These are phyloP conservation scores for Skeletonema marinoi DNA, from an alignment of 108 stramenopile genomes.

Conservation along the genomic window DNA sequence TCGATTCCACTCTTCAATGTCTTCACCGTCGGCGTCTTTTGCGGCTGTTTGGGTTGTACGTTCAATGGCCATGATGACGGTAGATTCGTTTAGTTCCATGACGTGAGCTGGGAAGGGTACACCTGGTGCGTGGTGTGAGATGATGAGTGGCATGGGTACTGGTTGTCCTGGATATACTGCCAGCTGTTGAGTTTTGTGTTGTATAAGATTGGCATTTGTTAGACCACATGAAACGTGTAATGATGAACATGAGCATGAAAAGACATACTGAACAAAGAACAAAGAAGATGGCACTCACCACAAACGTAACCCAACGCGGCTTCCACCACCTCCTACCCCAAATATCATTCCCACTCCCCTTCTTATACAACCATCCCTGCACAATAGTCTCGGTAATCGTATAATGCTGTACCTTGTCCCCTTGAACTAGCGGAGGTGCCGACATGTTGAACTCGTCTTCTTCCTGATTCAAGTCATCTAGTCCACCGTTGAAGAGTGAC, in stretches of 20 bases:
- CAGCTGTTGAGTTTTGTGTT: conserved; percentile 10
- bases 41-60: conserved; percentile 13
- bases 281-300: conserved; percentile 35
- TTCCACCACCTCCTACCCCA: conserved; percentile 65
- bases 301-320: conserved; percentile 58
- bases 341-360: conserved; percentile 68
- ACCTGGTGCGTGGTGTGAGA: conserved; percentile 22
- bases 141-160: conserved; percentile 55
- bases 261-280: background rate
- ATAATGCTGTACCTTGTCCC: background rate
- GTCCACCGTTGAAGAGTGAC: background rate
- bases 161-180: conserved; percentile 36
- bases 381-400: conserved; percentile 32
- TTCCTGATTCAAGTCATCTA: background rate
- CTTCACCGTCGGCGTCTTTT: background rate
- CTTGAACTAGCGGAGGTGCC: background rate
- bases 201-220: background rate
- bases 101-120: conserved; percentile 1
- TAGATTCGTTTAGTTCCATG: conserved; percentile 47
- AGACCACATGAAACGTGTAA: background rate
- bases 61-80: conserved; percentile 62
- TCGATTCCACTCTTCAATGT: conserved; percentile 37
- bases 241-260: too few species aligned
- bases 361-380: conserved; percentile 77
- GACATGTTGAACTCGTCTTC: background rate